A percentile compares a stretch with the other conserved stretches of the same genome.
phyloP scores from a whole-genome alignment of 2,329 filamentous ascomycete species.

The Epichloe hybrida region DNA sequence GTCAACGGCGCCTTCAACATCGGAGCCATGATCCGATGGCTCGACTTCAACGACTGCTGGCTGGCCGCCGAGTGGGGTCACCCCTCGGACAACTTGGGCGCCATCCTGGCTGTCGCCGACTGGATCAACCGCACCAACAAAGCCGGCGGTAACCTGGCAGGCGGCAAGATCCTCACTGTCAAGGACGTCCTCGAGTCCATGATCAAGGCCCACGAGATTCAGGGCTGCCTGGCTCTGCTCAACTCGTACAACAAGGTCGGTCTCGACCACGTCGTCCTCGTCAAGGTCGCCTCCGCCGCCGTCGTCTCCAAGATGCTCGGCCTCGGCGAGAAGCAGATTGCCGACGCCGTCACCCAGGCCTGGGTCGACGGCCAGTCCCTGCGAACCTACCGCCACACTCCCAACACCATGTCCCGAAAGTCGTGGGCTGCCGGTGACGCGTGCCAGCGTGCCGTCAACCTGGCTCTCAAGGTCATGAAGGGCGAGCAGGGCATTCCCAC shows the following conservation, averaged over 20 bases:
- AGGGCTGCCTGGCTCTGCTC: constrained; percentile 89
- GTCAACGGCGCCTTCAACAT: constrained; percentile 98
- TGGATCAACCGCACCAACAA: constrained; percentile 90
- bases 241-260: constrained; percentile 99
- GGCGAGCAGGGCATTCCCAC: constrained; percentile 86
- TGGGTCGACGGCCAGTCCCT: constrained; percentile 95
- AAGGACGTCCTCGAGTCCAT: constrained; percentile 89
- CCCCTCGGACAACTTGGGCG: constrained; percentile 93
- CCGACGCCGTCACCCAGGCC: constrained; percentile 89
- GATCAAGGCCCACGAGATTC: constrained; percentile 99
- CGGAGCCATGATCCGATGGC: constrained; percentile 95
- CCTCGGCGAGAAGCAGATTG: constrained; percentile 77
- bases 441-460: constrained; percentile 87
- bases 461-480: constrained; percentile 79
- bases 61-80: constrained; percentile 97
- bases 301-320: constrained; percentile 94
- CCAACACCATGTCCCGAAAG: constrained; percentile 99
- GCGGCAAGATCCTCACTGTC: constrained; percentile 77
- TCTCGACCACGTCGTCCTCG: constrained; percentile 90
- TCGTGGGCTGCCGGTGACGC: constrained; percentile 98
- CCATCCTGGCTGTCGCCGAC: constrained; percentile 91
- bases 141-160: constrained; percentile 63
- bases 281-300: constrained; percentile 92
- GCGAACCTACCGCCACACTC: constrained; percentile 91
- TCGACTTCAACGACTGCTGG: constrained; percentile 99